phyloP scores from a whole-genome alignment of 176 grass and related monocot genomes.

The Pharus latifolius region DNA sequence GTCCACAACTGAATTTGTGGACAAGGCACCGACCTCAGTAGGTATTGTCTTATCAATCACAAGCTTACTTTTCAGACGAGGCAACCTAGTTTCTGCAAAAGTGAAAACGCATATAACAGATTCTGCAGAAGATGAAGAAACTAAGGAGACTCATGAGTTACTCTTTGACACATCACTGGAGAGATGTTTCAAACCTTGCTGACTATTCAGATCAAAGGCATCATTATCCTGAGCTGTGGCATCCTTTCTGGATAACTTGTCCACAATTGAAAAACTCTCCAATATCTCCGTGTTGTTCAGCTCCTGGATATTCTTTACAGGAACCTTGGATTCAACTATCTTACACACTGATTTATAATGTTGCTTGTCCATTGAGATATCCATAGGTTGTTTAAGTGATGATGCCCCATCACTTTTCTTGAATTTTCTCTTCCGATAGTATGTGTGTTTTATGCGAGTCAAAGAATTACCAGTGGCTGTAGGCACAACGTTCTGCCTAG shows the following conservation, averaged over 20 bases:
- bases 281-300: not conserved
- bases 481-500: conserved; percentile 6
- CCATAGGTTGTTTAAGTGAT: not conserved
- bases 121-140: not conserved
- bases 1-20: not conserved
- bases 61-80: not conserved
- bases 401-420: conserved; percentile 5
- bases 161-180: not conserved
- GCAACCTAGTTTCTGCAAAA: not conserved
- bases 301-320: not conserved
- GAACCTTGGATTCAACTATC: too few species aligned
- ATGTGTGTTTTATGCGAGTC: conserved; percentile 22
- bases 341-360: conserved; percentile 31
- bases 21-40: not conserved
- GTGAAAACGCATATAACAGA: not conserved
- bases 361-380: not conserved
- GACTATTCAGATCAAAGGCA: not conserved
- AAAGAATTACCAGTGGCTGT: not conserved
- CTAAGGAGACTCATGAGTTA: not conserved
- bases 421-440: conserved; percentile 36
- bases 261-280: too few species aligned
- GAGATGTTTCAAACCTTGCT: not conserved
- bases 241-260: too few species aligned
- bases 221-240: too few species aligned
- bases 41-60: not conserved